Conservation (phyloP, 306 rosid genomes). For the Ammopiptanthus mongolicus region DNA sequence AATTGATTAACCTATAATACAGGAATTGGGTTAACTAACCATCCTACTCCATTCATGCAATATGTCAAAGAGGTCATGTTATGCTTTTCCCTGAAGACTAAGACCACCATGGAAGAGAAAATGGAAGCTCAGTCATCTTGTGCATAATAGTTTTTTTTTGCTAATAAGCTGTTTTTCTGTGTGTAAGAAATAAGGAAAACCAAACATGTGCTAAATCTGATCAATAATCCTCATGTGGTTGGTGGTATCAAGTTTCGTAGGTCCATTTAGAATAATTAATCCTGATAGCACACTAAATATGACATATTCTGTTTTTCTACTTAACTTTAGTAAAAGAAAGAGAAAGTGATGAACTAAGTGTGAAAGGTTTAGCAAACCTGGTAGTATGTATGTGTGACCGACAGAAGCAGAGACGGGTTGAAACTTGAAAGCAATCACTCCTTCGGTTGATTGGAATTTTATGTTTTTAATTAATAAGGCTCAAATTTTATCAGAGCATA, state of each 20-base stretch:
- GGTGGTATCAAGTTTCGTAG: too few species aligned
- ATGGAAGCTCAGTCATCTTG: not conserved
- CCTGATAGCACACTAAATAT: not conserved
- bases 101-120: not conserved
- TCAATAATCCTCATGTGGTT: not conserved
- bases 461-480: not conserved
- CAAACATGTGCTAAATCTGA: not conserved
- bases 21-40: not conserved
- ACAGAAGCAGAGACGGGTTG: not conserved
- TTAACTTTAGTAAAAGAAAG: not conserved
- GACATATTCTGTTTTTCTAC: not conserved
- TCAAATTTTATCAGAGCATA: not conserved
- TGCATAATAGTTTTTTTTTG: not conserved
- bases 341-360: not conserved
- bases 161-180: not conserved
- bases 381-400: not conserved
- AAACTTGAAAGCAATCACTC: not conserved
- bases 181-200: not conserved
- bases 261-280: too few species aligned
- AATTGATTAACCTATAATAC: not conserved
- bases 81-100: conserved; percentile 1
- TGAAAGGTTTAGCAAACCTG: conserved; percentile 23
- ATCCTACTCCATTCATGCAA: not conserved
- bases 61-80: not conserved
- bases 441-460: not conserved